These are phyloP conservation scores for Boeremia lycopersici DNA, from an alignment of 2,329 filamentous ascomycete genomes.

Conservation along the genomic window DNA sequence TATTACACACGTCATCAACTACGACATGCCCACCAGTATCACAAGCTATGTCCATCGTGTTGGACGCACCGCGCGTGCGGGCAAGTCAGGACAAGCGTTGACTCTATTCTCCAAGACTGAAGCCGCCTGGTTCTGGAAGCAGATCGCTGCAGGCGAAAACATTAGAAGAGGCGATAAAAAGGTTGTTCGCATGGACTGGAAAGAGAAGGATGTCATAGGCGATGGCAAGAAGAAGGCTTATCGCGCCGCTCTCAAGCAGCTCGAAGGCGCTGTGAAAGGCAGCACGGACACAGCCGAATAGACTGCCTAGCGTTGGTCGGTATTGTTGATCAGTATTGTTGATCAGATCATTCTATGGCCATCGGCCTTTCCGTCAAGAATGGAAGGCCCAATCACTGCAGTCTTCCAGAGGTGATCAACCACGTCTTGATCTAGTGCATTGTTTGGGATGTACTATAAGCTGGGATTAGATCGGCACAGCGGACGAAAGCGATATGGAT, in stretches of 20 bases:
- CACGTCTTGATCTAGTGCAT: background rate
- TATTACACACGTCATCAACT: conserved; percentile 88
- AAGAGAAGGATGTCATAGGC: conserved; percentile 48
- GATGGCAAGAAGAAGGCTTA: conserved; percentile 51
- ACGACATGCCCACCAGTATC: conserved; percentile 83
- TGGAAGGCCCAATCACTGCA: background rate
- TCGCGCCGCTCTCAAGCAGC: conserved; percentile 62
- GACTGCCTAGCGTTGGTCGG: conserved; percentile 7
- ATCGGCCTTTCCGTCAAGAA: conserved; percentile 8
- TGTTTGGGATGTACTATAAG: no score
- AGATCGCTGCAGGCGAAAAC: conserved; percentile 67
- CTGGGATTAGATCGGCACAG: background rate
- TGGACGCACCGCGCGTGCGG: conserved; percentile 86
- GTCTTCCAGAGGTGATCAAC: background rate
- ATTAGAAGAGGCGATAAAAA: conserved; percentile 55
- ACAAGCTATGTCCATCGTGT: conserved; percentile 90
- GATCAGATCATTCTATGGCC: conserved; percentile 4
- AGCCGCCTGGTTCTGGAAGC: conserved; percentile 89
- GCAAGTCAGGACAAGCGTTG: conserved; percentile 77
- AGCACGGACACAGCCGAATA: conserved; percentile 19
- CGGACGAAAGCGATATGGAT: conserved; percentile 5
- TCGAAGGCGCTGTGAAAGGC: conserved; percentile 65
- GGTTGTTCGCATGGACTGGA: conserved; percentile 54
- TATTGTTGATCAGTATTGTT: conserved; percentile 3
- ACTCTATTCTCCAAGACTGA: conserved; percentile 83